Evolutionary conservation across 352 stramenopile genomes (phyloP).

Genomic region (Phytophthora multivora): DNA sequence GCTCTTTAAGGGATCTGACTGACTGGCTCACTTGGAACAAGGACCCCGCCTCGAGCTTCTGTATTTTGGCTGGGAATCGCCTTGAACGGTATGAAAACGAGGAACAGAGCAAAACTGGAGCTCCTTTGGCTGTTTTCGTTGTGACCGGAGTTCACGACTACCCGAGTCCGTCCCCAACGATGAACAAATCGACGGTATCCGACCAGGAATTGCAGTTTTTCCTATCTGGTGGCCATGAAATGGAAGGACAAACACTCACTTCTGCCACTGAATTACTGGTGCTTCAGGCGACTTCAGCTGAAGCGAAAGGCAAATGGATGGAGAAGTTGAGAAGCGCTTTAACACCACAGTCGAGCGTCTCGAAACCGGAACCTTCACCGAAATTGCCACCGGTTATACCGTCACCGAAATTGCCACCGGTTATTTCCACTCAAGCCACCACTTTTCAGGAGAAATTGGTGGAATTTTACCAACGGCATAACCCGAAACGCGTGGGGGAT

Average conservation of each 20-base stretch:
- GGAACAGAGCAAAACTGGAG: conserved; percentile 42
- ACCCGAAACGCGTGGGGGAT: conserved; percentile 87
- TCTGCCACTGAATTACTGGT: conserved; percentile 31
- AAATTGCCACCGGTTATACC: not conserved
- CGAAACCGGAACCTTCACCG: not conserved
- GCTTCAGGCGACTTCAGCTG: conserved; percentile 40
- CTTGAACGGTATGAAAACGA: conserved; percentile 54
- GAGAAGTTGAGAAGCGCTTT: conserved; percentile 53
- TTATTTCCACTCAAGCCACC: conserved; percentile 22
- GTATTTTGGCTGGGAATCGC: conserved; percentile 56
- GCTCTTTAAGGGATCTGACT: conserved; percentile 7
- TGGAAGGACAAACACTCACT: not conserved
- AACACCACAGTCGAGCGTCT: not conserved
- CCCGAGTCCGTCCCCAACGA: conserved; percentile 35
- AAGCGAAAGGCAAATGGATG: conserved; percentile 64
- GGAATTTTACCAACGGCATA: conserved; percentile 91
- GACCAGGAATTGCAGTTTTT: conserved; percentile 33
- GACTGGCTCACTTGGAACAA: conserved; percentile 50
- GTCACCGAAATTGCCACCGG: not conserved
- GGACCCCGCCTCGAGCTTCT: conserved; percentile 37
- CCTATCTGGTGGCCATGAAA: conserved; percentile 25
- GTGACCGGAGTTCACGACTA: conserved; percentile 55
- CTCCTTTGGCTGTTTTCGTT: conserved; percentile 42
- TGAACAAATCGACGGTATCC: conserved; percentile 14
- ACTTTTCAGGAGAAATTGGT: conserved; percentile 60